Evolutionary conservation across 805 yeast species (phyloP), one percentile per base, ranked within the genome.

Genomic region (Saccharomycopsis sp.): DNA sequence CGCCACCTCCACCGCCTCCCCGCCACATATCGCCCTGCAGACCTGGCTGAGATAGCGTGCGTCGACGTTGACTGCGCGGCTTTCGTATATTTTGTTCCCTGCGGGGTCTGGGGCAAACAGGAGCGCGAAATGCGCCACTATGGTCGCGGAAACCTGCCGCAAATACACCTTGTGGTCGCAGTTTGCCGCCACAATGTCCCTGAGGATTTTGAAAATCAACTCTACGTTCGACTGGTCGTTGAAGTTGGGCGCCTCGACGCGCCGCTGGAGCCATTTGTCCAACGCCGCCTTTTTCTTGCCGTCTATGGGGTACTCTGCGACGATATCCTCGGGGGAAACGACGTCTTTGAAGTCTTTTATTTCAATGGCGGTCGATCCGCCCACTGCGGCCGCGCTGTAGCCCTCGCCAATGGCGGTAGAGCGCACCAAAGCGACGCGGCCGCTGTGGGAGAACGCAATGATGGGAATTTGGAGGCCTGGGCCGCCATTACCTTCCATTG

Each of bases 251-350:
- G 37, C 24, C 2, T 21, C 8, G 4, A 54, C 47, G 41, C 53
- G 55, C 14, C 55, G 59, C 4, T 37, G 50, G 20, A 60, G 24
- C 63, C 63, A 60, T 34, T 58, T 57, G 14, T 56, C 57, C 34
- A 60, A 48, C 15, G 21, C 41, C 20, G 48, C 56, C 24, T 60
- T 60, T 7, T 16, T 44, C 51, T 60, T 60, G 18, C 52, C 41
- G n/a, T 58, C 63, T n/a, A 58, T 5, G 14, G 63, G 63, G 20
- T 60, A 60, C 3, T 52, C 51, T 9, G 34, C 57, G 5, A 58
- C 20, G 4, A 37, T 34, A 8, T 24, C 44, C 41, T 60, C 63
- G 16, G 51, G 24, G 2, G n/a, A n/a, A 9, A 60, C 24, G 14
- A 60, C n/a, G 14, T 41, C 47, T 40, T 54, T 60, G 9, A 51